phyloP scores from a whole-genome alignment of 2,329 filamentous ascomycete genomes.

The Cryoendolithus antarcticus region DNA sequence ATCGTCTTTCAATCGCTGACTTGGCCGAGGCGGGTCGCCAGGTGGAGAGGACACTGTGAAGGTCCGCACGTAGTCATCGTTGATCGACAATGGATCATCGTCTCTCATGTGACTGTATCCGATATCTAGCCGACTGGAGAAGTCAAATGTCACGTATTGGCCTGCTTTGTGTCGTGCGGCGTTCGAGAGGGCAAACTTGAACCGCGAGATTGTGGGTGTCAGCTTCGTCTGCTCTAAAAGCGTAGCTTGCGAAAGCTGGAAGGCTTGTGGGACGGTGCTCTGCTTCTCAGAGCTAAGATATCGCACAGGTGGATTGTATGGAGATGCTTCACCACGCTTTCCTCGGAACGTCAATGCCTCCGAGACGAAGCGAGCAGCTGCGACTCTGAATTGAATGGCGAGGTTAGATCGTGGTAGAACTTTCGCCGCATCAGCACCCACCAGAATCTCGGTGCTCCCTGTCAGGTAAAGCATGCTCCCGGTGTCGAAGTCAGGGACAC shows the following conservation, averaged over 20 bases:
- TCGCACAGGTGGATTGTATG: slow-evolving; percentile 67
- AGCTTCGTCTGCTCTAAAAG: slow-evolving; percentile 48
- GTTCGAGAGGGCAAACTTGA: slow-evolving; percentile 41
- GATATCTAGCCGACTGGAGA: slow-evolving; percentile 52
- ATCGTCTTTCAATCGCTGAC: slow-evolving; percentile 16
- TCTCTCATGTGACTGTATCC: slow-evolving; percentile 79
- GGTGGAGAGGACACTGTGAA: slow-evolving; percentile 65
- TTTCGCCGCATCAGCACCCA: slow-evolving; percentile 48
- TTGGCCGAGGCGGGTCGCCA: slow-evolving; percentile 15
- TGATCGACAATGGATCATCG: slow-evolving; percentile 64
- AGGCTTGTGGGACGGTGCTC: slow-evolving; percentile 6
- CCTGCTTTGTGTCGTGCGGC: slow-evolving; percentile 49
- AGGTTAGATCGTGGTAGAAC: slow-evolving; percentile 60
- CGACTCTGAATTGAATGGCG: slow-evolving; percentile 55
- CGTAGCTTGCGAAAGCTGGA: slow-evolving; percentile 33
- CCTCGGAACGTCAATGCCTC: slow-evolving; percentile 59
- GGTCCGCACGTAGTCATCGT: slow-evolving; percentile 73
- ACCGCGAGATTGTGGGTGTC: slow-evolving; percentile 55
- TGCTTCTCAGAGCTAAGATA: slow-evolving; percentile 48
- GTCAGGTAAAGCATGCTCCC: slow-evolving; percentile 65
- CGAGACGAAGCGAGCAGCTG: slow-evolving; percentile 49
- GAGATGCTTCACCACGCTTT: slow-evolving; percentile 45
- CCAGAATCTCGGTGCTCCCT: slow-evolving; percentile 53
- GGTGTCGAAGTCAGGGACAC: slow-evolving; percentile 61
- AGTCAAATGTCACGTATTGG: slow-evolving; percentile 67